Conservation (phyloP, 345 rosid species). For the Sisymbrium altissimum region DNA sequence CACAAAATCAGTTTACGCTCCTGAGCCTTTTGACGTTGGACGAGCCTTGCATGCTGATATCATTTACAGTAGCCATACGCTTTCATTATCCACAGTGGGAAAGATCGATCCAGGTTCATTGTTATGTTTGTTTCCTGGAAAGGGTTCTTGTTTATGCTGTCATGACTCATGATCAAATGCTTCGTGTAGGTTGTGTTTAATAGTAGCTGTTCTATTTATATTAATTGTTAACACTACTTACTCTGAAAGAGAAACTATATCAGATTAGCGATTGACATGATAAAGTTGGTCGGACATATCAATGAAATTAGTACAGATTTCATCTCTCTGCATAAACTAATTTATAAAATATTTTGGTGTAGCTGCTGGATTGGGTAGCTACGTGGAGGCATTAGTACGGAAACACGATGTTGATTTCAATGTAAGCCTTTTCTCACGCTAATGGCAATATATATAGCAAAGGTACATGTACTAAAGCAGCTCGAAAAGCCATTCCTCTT, state of each 20-base stretch:
- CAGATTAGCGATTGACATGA: not conserved
- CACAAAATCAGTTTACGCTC: slow-evolving; percentile 85
- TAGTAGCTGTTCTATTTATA: not conserved
- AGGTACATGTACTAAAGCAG: not conserved
- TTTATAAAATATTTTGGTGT: too few species aligned
- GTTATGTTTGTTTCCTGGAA: slow-evolving; percentile 17
- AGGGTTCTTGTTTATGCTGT: slow-evolving; percentile 3
- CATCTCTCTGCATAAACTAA: too few species aligned
- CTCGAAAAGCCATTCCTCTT: not conserved
- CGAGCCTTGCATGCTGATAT: slow-evolving; percentile 70
- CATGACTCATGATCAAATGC: not conserved
- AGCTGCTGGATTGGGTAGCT: slow-evolving; percentile 98
- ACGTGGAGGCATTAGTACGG: slow-evolving; percentile 88
- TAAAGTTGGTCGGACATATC: not conserved
- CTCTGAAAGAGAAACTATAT: not conserved
- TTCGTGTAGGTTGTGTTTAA: not conserved
- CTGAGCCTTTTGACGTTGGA: slow-evolving; percentile 91
- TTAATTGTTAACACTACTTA: too few species aligned
- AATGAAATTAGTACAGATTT: too few species aligned
- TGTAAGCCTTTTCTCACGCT: slow-evolving; percentile 43
- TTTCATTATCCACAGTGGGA: slow-evolving; percentile 61
- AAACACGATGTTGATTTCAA: slow-evolving; percentile 87
- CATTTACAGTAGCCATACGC: slow-evolving; percentile 42
- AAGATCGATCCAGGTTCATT: slow-evolving; percentile 77
- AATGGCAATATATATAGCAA: not conserved